Evolutionary conservation across 176 grass and related monocot genomes (phyloP).

Genomic region (Dendrocalamus sinicus): DNA sequence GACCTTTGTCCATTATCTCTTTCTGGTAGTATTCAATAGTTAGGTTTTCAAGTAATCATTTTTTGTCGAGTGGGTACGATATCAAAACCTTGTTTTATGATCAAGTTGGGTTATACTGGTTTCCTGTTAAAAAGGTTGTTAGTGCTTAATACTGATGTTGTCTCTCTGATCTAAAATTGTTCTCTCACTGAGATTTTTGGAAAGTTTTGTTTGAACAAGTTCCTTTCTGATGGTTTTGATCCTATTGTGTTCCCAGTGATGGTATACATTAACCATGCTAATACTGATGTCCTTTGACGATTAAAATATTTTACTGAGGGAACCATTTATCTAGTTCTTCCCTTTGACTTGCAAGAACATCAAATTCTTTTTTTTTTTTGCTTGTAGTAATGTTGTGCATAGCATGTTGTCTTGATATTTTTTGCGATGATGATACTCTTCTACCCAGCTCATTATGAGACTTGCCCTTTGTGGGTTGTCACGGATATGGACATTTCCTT

Average conservation of each 20-base stretch:
- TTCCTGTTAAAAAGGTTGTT: not conserved
- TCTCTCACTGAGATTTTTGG: too few relatives aligned
- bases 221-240: not conserved
- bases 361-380: not conserved
- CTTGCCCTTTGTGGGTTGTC: slow-evolving; percentile 65
- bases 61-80: not conserved
- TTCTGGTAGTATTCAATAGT: not conserved
- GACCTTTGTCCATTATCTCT: not conserved
- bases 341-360: not conserved
- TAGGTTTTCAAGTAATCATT: not conserved
- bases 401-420: slow-evolving; percentile 21
- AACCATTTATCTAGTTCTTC: slow-evolving; percentile 15
- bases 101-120: not conserved
- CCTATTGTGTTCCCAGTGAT: slow-evolving; percentile 60
- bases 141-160: not conserved
- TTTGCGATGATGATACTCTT: slow-evolving; percentile 54
- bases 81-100: not conserved
- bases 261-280: slow-evolving; percentile 78
- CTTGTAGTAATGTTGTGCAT: too few relatives aligned
- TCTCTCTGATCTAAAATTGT: not conserved
- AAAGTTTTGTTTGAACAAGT: not conserved
- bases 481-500: slow-evolving; percentile 54
- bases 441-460: slow-evolving; percentile 96
- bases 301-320: slow-evolving; percentile 61
- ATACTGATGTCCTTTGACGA: slow-evolving; percentile 70